phyloP scores from a whole-genome alignment of 768 basidiomycete species.

The Rhizopogon sp. region DNA sequence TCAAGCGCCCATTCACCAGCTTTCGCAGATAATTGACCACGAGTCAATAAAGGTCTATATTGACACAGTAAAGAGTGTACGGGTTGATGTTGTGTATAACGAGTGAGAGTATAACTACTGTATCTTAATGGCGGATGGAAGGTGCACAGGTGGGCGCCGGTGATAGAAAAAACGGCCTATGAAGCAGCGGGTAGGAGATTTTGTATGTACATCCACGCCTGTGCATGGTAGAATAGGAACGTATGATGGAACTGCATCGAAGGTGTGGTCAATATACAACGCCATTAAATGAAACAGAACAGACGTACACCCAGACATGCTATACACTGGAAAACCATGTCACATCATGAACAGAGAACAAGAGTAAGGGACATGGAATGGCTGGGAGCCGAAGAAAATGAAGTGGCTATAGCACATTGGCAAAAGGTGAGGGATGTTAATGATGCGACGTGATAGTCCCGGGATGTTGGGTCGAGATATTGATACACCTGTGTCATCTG shows the following conservation, averaged over 20 bases:
- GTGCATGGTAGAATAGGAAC: conserved; percentile 15
- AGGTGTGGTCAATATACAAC: conserved; percentile 6
- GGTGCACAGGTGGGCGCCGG: conserved; percentile 10
- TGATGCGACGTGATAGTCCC: conserved; percentile 30
- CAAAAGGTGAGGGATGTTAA: conserved; percentile 12
- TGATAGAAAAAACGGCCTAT: background rate
- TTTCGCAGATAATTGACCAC: background rate
- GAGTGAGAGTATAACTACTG: conserved; percentile 20
- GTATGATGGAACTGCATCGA: conserved; percentile 15
- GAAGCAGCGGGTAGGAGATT: conserved; percentile 11
- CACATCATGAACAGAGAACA: conserved; percentile 28
- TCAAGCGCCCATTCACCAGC: background rate
- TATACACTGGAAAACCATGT: conserved; percentile 27
- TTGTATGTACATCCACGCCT: conserved; percentile 19
- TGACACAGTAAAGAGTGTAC: conserved; percentile 24
- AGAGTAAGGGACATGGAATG: background rate
- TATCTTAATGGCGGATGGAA: conserved; percentile 2
- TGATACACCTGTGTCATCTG: conserved; percentile 20
- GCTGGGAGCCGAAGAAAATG: background rate
- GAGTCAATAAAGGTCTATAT: conserved; percentile 13
- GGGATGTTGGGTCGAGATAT: conserved; percentile 24
- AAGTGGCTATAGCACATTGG: conserved; percentile 19
- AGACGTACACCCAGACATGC: conserved; percentile 20
- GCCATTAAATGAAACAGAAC: background rate
- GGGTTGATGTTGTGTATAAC: conserved; percentile 17